Evolutionary conservation across 2,329 filamentous ascomycete genomes (phyloP).

Genomic region (Davidsoniella eucalypti): DNA sequence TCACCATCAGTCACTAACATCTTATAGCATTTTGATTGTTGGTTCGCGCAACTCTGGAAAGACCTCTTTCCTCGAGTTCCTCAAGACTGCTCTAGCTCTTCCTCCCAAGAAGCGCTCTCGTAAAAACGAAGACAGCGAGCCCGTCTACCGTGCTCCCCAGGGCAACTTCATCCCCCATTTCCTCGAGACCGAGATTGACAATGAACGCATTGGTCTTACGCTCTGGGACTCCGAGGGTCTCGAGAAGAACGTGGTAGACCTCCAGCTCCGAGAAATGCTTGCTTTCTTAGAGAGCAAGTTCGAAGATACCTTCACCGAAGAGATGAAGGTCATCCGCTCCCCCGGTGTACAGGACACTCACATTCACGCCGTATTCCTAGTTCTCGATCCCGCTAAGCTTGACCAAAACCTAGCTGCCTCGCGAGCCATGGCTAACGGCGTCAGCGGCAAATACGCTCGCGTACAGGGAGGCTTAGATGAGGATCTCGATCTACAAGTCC

Average conservation of each 20-base stretch:
- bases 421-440: conserved; percentile 34
- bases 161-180: conserved; percentile 77
- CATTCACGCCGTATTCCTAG: conserved; percentile 85
- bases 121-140: conserved; percentile 40
- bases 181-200: conserved; percentile 85
- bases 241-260: conserved; percentile 86
- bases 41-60: conserved; percentile 81
- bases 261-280: conserved; percentile 82
- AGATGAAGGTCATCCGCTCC: conserved; percentile 91
- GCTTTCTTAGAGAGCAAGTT: conserved; percentile 95
- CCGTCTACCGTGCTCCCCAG: conserved; percentile 33
- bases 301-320: conserved; percentile 90
- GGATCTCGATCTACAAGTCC: conserved; percentile 75
- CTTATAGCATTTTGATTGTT: conserved; percentile 65
- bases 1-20: background rate
- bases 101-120: conserved; percentile 61
- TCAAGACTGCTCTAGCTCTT: conserved; percentile 69
- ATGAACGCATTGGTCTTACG: conserved; percentile 79
- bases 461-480: conserved; percentile 61
- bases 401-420: conserved; percentile 64
- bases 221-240: conserved; percentile 93
- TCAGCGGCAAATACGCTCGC: conserved; percentile 21
- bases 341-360: conserved; percentile 91
- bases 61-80: conserved; percentile 91
- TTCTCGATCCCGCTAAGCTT: conserved; percentile 75